Evolutionary conservation across 768 basidiomycete genomes (phyloP), one percentile per base, ranked within the genome.

Genomic region (Cyathus striatus): DNA sequence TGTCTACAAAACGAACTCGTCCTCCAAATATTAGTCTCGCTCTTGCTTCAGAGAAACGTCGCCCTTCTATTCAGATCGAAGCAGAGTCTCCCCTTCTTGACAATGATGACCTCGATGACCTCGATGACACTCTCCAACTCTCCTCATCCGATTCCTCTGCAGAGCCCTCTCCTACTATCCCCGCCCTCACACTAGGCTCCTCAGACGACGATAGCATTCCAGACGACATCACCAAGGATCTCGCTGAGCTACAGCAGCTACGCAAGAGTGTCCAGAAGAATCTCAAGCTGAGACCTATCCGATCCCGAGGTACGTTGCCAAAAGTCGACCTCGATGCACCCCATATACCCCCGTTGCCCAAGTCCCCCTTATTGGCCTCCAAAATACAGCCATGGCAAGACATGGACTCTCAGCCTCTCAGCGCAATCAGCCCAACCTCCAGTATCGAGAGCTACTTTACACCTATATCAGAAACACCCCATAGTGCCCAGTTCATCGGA

Each of bases 181-280:
- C 53, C 56, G 64, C 52, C 48, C 58, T 59, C 14, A 58, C 54
- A 37, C 45, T 64, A 23, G 49, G 56, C 23, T 57, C 63, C 4
- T 57, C 66, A 6, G 65, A 62, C 23, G 65, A 65, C 21, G 65
- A 68, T 39, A 56, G 61, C 21, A 56, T 58, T n/a, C 58, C 61
- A 25, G 86, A 82, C 51, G 85, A 88, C 49, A 65, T 90, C 42
- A 72, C 77, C 13, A 76, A 78, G 48, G 85, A 84, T 46, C 69
- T 90, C 27, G 79, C 73, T 10, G 75, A 73, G 42, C 76, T 91
- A 27, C 82, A 86, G 44, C 65, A 75, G 51, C 72, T 91, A 6
- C 76, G 89, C 24, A 72, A 75, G 50, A 86, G 69, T 51, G 84
- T 91, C 2, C 78, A 83, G 62, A 73, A 79, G 61, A 91, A 91